Evolutionary conservation across 2,329 filamentous ascomycete genomes (phyloP), one percentile per base, ranked within the genome.

Genomic region (Fusarium sp.): DNA sequence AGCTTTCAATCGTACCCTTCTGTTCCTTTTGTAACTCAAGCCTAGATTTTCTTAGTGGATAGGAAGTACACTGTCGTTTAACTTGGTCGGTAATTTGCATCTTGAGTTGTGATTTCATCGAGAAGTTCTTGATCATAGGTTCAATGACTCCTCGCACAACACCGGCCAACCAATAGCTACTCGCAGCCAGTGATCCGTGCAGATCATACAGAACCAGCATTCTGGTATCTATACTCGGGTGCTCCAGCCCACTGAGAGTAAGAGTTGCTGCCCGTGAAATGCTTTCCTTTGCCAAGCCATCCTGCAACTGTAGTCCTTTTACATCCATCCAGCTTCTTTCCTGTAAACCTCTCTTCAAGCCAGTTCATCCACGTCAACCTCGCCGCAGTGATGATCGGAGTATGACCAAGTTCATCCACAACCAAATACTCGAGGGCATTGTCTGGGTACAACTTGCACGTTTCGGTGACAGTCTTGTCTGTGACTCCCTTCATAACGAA

Each of bases 181-280:
- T 13, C n/a, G n/a, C n/a, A 24, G 24, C 24, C 24, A 24, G 24
- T 24, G 24, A 24, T 24, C 24, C 24, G 24, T 24, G 24, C 24
- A 24, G 24, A 24, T 24, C 39, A 71, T 10, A 68, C 4, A 2
- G 67, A 65, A 2, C 57, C 64, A 1, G 67, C 64, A 18, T 69
- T 71, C 60, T 71, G 68, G 5, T 69, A 71, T 1, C 14, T 35
- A n/a, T 61, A 69, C 37, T 66, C 66, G 3, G 68, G 11, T 0
- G 45, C 68, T 18, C 68, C 68, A 50, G 31, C 56, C 68, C 68
- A 69, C 10, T 69, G 66, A 1, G 57, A 8, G 29, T 69, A 69
- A 0, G 58, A 43, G 14, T 70, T 69, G 0, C 52, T 65, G 13
- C 68, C 68, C 6, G 64, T 14, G 18, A 65, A 70, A 1, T 57